Percentiles rank a stretch among this genome's conserved stretches.
Evolutionary conservation across 1,284 basidiomycete genomes (phyloP).

Genomic region (Puccinia novopanici): DNA sequence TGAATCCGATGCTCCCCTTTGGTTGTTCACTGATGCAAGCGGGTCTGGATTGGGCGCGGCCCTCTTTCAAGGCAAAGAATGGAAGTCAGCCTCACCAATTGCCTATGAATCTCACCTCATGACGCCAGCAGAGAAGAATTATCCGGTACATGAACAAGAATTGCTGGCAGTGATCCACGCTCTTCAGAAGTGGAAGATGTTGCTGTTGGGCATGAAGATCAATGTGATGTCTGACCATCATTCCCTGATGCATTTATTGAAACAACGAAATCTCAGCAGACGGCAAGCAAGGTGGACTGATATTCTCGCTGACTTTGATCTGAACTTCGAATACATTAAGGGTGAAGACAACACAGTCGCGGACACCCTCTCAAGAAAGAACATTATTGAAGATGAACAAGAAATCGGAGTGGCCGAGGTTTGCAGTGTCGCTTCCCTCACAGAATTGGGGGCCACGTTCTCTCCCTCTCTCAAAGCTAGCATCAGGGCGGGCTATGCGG

Average conservation of each 20-base stretch:
- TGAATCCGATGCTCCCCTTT: conserved; percentile 51
- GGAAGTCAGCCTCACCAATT: conserved; percentile 12
- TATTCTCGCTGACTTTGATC: conserved; percentile 58
- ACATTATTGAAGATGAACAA: background rate
- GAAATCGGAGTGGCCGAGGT: conserved; percentile 1
- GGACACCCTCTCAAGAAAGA: conserved; percentile 59
- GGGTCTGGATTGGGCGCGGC: conserved; percentile 44
- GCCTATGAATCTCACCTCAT: no score
- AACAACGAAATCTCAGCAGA: conserved; percentile 59
- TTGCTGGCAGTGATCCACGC: no score
- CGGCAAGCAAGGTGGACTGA: conserved; percentile 61
- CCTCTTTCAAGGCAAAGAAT: conserved; percentile 36
- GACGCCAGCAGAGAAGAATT: no score
- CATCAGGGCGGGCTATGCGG: conserved; percentile 58
- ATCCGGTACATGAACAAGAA: no score
- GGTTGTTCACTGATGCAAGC: conserved; percentile 48
- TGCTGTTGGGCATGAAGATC: no score
- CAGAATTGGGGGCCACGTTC: conserved; percentile 14
- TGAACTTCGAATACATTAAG: conserved; percentile 58
- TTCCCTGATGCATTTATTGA: conserved; percentile 60
- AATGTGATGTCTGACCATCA: no score
- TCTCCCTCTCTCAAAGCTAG: conserved; percentile 52
- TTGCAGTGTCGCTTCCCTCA: background rate
- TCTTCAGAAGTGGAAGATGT: no score
- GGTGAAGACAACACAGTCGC: conserved; percentile 60